Conservation (phyloP, 352 stramenopile species). For the Aphanomyces astaci region DNA sequence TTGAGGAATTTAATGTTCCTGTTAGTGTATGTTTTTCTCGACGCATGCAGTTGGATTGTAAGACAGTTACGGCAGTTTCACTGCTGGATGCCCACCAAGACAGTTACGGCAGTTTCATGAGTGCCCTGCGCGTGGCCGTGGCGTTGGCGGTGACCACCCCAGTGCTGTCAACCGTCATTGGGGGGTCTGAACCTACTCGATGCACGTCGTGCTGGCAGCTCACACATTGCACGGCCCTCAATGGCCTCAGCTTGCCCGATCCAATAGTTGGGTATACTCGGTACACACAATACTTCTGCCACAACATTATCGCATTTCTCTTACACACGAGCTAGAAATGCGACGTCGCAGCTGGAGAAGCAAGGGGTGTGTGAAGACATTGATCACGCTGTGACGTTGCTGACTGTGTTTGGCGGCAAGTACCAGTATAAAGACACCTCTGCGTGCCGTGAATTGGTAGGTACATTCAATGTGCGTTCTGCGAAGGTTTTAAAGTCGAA, state of each 20-base stretch:
- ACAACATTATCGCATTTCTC: no score
- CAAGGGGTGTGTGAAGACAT: conserved; percentile 69
- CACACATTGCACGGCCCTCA: conserved; percentile 57
- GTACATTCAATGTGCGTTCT: neutral
- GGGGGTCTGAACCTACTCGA: conserved; percentile 32
- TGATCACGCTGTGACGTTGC: conserved; percentile 44
- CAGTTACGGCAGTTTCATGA: neutral
- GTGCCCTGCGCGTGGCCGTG: neutral
- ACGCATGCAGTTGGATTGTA: neutral
- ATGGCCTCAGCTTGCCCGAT: conserved; percentile 59
- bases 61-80: neutral
- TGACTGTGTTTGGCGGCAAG: conserved; percentile 46
- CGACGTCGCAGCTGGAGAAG: conserved; percentile 50
- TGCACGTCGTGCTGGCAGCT: conserved; percentile 47
- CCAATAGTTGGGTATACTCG: conserved; percentile 55
- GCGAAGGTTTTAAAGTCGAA: neutral
- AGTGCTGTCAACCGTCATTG: no score
- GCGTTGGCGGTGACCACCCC: no score
- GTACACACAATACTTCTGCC: no score
- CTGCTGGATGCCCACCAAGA: neutral
- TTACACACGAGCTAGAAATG: no score
- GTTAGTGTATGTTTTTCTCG: no score
- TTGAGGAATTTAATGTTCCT: neutral
- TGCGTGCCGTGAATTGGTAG: conserved; percentile 38
- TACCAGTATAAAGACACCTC: conserved; percentile 65